These are phyloP conservation scores for Eucommia ulmoides DNA, from an alignment of 257 asterid genomes.

Conservation along the genomic window DNA sequence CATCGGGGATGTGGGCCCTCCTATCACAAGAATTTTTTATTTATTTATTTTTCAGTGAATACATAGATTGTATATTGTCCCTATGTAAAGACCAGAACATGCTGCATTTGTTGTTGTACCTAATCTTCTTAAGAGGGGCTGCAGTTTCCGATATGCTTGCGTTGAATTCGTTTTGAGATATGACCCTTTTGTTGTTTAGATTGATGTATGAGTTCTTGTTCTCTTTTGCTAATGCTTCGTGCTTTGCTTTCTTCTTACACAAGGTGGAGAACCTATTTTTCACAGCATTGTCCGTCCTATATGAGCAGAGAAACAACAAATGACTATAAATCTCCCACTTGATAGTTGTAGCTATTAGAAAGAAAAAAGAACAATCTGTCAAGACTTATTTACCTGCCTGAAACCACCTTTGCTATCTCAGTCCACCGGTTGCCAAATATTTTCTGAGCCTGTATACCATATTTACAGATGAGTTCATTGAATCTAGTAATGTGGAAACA, in stretches of 20 bases:
- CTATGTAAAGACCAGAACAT: no score
- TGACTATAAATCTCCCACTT: no score
- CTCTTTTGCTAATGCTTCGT: slow-evolving; percentile 81
- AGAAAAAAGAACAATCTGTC: neutral
- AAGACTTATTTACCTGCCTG: slow-evolving; percentile 72
- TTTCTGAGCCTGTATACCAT: slow-evolving; percentile 80
- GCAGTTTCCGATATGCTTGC: slow-evolving; percentile 35
- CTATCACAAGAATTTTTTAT: slow-evolving; percentile 3
- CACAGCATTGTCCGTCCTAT: slow-evolving; percentile 98
- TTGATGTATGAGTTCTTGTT: slow-evolving; percentile 52
- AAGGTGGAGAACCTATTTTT: slow-evolving; percentile 94
- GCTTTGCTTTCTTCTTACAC: slow-evolving; percentile 90
- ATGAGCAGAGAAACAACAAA: slow-evolving; percentile 1
- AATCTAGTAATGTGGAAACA: slow-evolving; percentile 2
- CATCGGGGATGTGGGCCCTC: slow-evolving; percentile 33
- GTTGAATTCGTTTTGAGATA: slow-evolving; percentile 39
- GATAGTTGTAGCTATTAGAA: neutral
- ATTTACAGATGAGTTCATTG: slow-evolving; percentile 16
- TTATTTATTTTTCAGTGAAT: no score
- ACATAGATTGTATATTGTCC: no score
- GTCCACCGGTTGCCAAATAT: slow-evolving; percentile 96
- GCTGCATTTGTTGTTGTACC: no score
- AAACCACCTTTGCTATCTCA: slow-evolving; percentile 96
- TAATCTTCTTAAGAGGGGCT: slow-evolving; percentile 53
- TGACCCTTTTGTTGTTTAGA: slow-evolving; percentile 72